Evolutionary conservation across 306 rosid genomes (phyloP).

Genomic region (Astragalus membranaceus): DNA sequence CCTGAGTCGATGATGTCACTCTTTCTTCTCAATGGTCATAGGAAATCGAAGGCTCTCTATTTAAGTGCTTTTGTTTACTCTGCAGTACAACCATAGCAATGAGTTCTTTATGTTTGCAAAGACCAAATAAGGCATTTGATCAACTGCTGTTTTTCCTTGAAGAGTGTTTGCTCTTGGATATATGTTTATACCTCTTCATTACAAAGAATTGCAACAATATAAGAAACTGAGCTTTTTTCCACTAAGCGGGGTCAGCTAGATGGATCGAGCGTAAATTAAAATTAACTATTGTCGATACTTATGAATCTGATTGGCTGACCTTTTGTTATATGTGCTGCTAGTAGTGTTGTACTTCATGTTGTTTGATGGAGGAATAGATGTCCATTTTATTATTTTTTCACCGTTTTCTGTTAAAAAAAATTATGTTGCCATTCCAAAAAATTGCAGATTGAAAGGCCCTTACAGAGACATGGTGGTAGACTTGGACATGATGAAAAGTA

Average conservation of each 20-base stretch:
- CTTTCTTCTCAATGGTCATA: neutral
- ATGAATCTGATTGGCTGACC: slow-evolving; percentile 2
- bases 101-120: neutral
- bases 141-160: neutral
- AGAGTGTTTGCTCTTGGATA: neutral
- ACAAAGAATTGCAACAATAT: neutral
- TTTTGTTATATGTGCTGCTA: neutral
- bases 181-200: neutral
- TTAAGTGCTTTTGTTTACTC: neutral
- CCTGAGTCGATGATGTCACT: neutral
- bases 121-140: neutral
- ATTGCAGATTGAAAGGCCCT: slow-evolving; percentile 83
- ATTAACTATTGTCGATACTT: neutral
- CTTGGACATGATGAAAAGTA: slow-evolving; percentile 78
- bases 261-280: neutral
- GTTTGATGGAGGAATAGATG: slow-evolving; percentile 4
- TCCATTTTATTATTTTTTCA: neutral
- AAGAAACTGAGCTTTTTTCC: neutral
- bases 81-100: neutral
- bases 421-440: neutral
- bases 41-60: neutral
- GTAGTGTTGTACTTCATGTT: neutral
- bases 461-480: slow-evolving; percentile 89
- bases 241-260: neutral
- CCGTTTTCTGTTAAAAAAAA: no score